phyloP scores from a whole-genome alignment of 2,329 filamentous ascomycete species.

The Pyrenochaeta sp. region DNA sequence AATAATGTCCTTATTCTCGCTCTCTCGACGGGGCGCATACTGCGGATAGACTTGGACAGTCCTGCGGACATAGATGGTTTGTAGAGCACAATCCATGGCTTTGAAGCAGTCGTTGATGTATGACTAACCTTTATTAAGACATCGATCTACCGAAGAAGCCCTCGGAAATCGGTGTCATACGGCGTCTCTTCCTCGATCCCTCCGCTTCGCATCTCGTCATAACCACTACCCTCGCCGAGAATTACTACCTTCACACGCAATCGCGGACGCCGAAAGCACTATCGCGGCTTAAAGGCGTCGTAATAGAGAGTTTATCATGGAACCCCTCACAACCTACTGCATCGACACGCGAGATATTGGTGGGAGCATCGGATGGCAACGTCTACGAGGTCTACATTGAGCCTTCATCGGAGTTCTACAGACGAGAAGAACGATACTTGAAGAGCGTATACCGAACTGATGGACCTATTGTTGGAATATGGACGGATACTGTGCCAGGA shows the following conservation, averaged over 20 bases:
- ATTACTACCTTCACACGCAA: constrained; percentile 97
- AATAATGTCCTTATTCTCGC: constrained; percentile 97
- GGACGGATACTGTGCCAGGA: constrained; percentile 77
- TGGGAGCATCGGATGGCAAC: constrained; percentile 92
- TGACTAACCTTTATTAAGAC: constrained; percentile 63
- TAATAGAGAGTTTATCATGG: constrained; percentile 92
- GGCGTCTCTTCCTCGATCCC: constrained; percentile 95
- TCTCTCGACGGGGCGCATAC: constrained; percentile 87
- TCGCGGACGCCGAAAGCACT: constrained; percentile 86
- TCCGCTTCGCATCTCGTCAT: constrained; percentile 94
- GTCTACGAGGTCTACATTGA: constrained; percentile 97
- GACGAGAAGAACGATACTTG: constrained; percentile 91
- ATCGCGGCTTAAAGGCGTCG: constrained; percentile 82
- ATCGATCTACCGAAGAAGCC: constrained; percentile 96
- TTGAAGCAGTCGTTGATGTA: background rate
- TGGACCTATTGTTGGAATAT: constrained; percentile 84
- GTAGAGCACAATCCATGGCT: constrained; percentile 17
- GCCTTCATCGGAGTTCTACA: constrained; percentile 92
- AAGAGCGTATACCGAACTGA: constrained; percentile 86
- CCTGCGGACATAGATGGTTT: constrained; percentile 87
- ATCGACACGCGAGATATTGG: constrained; percentile 90
- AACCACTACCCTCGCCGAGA: constrained; percentile 90
- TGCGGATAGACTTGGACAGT: constrained; percentile 92
- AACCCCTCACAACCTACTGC: constrained; percentile 92
- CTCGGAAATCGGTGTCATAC: constrained; percentile 89